These are phyloP conservation scores for Pichia gijzeniarum DNA, from an alignment of 805 yeast genomes.

Conservation along the genomic window DNA sequence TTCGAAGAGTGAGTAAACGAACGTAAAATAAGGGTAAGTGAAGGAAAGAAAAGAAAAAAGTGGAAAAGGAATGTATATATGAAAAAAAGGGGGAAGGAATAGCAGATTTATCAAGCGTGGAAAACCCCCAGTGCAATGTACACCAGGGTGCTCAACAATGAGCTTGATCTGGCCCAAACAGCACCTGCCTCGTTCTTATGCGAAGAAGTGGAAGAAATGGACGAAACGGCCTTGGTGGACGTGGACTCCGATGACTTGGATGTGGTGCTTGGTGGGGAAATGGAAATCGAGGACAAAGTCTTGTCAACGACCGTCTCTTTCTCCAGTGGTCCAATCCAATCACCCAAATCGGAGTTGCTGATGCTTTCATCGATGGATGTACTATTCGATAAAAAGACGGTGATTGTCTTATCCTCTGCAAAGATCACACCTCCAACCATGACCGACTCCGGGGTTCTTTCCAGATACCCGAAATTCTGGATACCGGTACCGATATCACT, in stretches of 20 bases:
- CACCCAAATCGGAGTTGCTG: constrained; percentile 35
- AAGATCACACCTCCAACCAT: constrained; percentile 73
- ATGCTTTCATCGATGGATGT: constrained; percentile 45
- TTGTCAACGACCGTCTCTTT: constrained; percentile 13
- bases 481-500: constrained; percentile 57
- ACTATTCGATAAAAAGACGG: constrained; percentile 53
- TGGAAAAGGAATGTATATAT: neutral
- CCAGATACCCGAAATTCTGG: constrained; percentile 47
- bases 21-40: neutral
- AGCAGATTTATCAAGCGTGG: neutral
- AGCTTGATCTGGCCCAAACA: neutral
- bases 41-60: neutral
- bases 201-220: constrained; percentile 1
- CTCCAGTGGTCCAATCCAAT: constrained; percentile 37
- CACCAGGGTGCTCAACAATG: neutral
- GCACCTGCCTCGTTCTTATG: constrained; percentile 3
- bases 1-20: too few relatives aligned
- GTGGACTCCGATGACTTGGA: neutral
- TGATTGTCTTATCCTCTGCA: constrained; percentile 51
- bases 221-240: neutral
- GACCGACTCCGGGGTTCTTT: constrained; percentile 42
- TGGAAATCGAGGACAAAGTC: constrained; percentile 20
- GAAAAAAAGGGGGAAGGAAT: neutral
- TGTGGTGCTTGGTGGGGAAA: constrained; percentile 3
- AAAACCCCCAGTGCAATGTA: neutral